Evolutionary conservation across 2,329 filamentous ascomycete species (phyloP).

Genomic region (Volutella citrinella): DNA sequence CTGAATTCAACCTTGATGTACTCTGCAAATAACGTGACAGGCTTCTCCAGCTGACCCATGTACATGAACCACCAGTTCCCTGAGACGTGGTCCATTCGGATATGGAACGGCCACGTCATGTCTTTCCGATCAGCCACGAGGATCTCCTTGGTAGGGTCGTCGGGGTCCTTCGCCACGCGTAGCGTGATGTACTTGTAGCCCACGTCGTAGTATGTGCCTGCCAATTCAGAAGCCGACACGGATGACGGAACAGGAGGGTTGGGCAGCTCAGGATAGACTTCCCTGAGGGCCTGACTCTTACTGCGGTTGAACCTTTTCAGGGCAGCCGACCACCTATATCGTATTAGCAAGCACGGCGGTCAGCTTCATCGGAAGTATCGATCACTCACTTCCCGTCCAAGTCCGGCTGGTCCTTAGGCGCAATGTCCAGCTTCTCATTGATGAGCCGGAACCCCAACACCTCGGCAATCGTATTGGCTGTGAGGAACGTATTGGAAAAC

Average conservation of each 20-base stretch:
- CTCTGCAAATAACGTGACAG: conserved; percentile 3
- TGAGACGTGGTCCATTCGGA: conserved; percentile 25
- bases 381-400: conserved; percentile 17
- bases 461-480: conserved; percentile 31
- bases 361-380: not conserved
- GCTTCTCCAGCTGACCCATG: not conserved
- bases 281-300: conserved; percentile 30
- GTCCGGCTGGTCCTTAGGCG: conserved; percentile 16
- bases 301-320: conserved; percentile 7
- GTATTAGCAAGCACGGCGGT: conserved; percentile 3
- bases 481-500: conserved; percentile 40
- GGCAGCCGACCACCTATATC: conserved; percentile 6
- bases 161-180: conserved; percentile 9
- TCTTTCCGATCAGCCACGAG: conserved; percentile 23
- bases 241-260: conserved; percentile 33
- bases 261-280: conserved; percentile 36
- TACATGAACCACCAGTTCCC: conserved; percentile 26
- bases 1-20: conserved; percentile 12
- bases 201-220: conserved; percentile 43
- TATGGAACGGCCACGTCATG: conserved; percentile 18
- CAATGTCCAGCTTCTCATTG: conserved; percentile 26
- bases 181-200: conserved; percentile 34
- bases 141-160: conserved; percentile 11
- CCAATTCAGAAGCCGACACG: conserved; percentile 29
- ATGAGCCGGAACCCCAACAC: conserved; percentile 27